These are phyloP conservation scores for Phialophora chinensis DNA, from an alignment of 2,329 filamentous ascomycete species.

Conservation along the genomic window DNA sequence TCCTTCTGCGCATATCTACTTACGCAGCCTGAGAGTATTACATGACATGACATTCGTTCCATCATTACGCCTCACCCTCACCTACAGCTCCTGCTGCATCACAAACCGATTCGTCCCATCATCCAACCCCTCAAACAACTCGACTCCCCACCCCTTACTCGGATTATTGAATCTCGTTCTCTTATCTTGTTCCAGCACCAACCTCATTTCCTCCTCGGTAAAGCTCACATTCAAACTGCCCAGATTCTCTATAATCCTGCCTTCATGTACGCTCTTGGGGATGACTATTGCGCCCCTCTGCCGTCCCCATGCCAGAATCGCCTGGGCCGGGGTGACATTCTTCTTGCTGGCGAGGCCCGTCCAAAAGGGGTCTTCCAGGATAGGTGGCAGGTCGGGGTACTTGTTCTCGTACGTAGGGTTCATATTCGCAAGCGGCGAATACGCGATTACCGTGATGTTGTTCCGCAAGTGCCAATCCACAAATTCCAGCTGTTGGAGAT, in stretches of 20 bases:
- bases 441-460: conserved; percentile 48
- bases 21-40: not conserved
- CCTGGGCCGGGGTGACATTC: conserved; percentile 52
- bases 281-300: conserved; percentile 57
- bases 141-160: conserved; percentile 49
- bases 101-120: conserved; percentile 33
- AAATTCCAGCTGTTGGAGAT: conserved; percentile 47
- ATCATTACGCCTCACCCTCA: not conserved
- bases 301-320: conserved; percentile 57
- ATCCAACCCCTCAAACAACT: conserved; percentile 53
- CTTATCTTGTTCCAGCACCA: conserved; percentile 45
- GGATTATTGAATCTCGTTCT: conserved; percentile 51
- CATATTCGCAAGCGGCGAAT: conserved; percentile 50
- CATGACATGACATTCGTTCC: not conserved
- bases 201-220: conserved; percentile 34
- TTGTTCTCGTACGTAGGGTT: conserved; percentile 55
- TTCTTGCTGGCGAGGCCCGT: conserved; percentile 49
- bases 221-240: conserved; percentile 38
- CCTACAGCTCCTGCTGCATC: conserved; percentile 6
- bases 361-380: conserved; percentile 54
- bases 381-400: conserved; percentile 41
- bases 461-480: conserved; percentile 45
- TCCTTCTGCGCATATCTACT: not conserved
- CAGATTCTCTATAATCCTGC: conserved; percentile 55
- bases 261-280: conserved; percentile 56